Conservation (phyloP, 2,329 filamentous ascomycete species). For the Fusarium lateritium region DNA sequence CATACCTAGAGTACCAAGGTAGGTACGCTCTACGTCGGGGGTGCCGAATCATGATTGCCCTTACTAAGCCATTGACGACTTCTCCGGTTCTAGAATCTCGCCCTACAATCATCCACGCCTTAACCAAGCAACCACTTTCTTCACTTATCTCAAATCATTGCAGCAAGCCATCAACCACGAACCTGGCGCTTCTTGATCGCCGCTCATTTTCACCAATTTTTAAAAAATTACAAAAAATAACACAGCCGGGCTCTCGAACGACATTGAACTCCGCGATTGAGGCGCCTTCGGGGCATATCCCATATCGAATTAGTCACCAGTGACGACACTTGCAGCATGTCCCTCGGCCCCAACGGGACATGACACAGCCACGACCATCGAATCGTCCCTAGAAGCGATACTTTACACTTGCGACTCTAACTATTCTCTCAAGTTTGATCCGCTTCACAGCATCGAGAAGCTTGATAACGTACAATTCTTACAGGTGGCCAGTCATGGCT, state of each 20-base stretch:
- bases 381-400: slow-evolving; percentile 4
- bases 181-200: slow-evolving; percentile 1
- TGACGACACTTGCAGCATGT: slow-evolving; percentile 35
- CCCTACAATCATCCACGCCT: slow-evolving; percentile 16
- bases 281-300: slow-evolving; percentile 7
- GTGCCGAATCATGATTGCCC: slow-evolving; percentile 14
- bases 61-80: slow-evolving; percentile 37
- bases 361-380: slow-evolving; percentile 25
- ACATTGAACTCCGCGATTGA: slow-evolving; percentile 2
- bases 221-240: slow-evolving; percentile 6
- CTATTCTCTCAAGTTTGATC: neutral
- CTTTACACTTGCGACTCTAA: slow-evolving; percentile 8
- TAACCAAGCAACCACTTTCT: slow-evolving; percentile 11
- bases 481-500: slow-evolving; percentile 39
- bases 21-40: slow-evolving; percentile 1
- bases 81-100: slow-evolving; percentile 35
- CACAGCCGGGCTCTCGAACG: neutral
- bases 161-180: slow-evolving; percentile 19
- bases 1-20: neutral
- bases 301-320: slow-evolving; percentile 31
- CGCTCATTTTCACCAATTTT: slow-evolving; percentile 1
- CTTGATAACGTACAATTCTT: slow-evolving; percentile 1
- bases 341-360: slow-evolving; percentile 2
- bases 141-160: slow-evolving; percentile 36
- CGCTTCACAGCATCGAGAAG: neutral